phyloP scores from a whole-genome alignment of 2,329 filamentous ascomycete species.

The Biscogniauxia sp. region DNA sequence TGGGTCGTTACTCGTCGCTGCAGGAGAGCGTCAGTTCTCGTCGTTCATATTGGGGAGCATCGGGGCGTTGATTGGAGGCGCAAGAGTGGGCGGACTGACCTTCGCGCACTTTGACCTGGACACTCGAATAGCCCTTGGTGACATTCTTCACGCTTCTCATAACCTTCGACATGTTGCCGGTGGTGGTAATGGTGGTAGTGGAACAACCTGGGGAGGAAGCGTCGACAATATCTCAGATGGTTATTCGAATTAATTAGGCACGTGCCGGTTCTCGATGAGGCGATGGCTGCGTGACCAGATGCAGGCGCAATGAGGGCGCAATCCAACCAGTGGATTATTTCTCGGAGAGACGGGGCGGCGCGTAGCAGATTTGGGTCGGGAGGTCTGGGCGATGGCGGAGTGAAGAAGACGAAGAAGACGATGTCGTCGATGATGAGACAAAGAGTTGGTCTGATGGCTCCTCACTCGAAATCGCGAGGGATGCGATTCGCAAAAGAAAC shows the following conservation, averaged over 20 bases:
- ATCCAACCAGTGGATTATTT: constrained; percentile 26
- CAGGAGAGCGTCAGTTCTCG: constrained; percentile 25
- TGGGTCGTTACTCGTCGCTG: constrained; percentile 97
- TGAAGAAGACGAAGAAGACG: background rate
- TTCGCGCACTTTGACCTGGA: constrained; percentile 98
- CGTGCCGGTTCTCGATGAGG: constrained; percentile 4
- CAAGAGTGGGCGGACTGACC: constrained; percentile 50
- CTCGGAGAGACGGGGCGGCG: background rate
- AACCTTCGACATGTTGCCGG: constrained; percentile 82
- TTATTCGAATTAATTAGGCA: background rate
- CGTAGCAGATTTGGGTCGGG: background rate
- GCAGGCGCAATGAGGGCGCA: constrained; percentile 28
- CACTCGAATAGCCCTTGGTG: constrained; percentile 95
- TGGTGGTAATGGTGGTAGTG: constrained; percentile 27
- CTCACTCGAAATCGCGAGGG: background rate
- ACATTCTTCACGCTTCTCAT: constrained; percentile 98
- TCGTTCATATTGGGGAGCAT: constrained; percentile 15
- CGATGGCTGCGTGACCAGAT: constrained; percentile 15
- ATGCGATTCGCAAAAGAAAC: background rate
- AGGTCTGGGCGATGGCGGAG: background rate
- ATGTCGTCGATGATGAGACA: background rate
- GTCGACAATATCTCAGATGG: constrained; percentile 4
- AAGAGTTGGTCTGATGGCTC: background rate
- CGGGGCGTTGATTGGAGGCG: background rate
- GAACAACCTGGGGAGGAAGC: constrained; percentile 8